A percentile compares a stretch with the other conserved stretches of the same genome.
phyloP scores from a whole-genome alignment of 352 stramenopile species.

The Paralagenidium karlingii region DNA sequence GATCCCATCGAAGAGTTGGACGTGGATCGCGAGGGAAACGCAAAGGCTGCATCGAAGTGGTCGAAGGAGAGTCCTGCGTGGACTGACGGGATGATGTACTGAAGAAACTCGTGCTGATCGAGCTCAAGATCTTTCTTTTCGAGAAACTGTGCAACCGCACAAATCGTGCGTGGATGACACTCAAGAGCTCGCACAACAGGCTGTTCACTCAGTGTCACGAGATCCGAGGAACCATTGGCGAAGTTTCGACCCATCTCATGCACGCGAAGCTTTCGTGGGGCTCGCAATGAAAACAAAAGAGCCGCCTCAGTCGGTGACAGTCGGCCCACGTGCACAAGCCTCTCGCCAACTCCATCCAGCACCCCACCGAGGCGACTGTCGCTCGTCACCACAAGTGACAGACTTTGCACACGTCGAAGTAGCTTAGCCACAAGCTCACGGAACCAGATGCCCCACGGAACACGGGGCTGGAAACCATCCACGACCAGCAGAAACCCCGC shows the following conservation, averaged over 20 bases:
- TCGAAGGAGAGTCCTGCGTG: slow-evolving; percentile 45
- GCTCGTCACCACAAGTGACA: slow-evolving; percentile 51
- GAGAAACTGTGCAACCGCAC: slow-evolving; percentile 64
- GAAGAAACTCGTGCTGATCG: slow-evolving; percentile 69
- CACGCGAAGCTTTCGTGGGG: slow-evolving; percentile 52
- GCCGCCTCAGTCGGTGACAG: slow-evolving; percentile 53
- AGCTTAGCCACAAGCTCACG: slow-evolving; percentile 28
- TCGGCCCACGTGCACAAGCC: slow-evolving; percentile 52
- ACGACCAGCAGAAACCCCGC: slow-evolving; percentile 64
- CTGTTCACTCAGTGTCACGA: slow-evolving; percentile 44
- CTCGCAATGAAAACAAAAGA: slow-evolving; percentile 61
- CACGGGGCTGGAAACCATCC: slow-evolving; percentile 53
- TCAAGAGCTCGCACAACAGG: slow-evolving; percentile 44
- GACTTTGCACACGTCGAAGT: slow-evolving; percentile 44
- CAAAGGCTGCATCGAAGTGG: slow-evolving; percentile 13
- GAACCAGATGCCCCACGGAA: slow-evolving; percentile 28
- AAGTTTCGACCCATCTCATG: slow-evolving; percentile 80
- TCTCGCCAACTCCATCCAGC: slow-evolving; percentile 70
- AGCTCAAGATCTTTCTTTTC: slow-evolving; percentile 75
- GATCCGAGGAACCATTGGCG: slow-evolving; percentile 40
- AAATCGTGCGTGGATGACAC: slow-evolving; percentile 60
- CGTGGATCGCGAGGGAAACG: no score
- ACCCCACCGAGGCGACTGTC: slow-evolving; percentile 62
- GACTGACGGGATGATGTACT: slow-evolving; percentile 72
- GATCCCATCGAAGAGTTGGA: no score